phyloP scores from a whole-genome alignment of 306 rosid species.

The Prunus campanulata region DNA sequence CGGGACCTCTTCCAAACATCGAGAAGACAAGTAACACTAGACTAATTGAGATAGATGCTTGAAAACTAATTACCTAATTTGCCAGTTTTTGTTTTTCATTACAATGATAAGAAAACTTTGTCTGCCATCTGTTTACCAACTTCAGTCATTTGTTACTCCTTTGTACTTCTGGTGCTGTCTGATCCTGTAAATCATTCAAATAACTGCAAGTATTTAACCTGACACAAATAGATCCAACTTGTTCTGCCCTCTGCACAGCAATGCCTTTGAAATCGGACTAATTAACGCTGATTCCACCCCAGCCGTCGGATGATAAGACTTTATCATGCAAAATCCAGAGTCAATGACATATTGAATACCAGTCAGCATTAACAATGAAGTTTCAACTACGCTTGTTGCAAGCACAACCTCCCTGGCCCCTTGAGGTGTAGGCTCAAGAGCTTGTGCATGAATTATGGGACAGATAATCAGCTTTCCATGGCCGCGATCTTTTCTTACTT shows the following conservation, averaged over 20 bases:
- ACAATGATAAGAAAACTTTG: background rate
- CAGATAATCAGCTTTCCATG: slow-evolving; percentile 77
- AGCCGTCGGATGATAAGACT: slow-evolving; percentile 71
- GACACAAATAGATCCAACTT: slow-evolving; percentile 58
- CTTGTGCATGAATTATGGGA: slow-evolving; percentile 39
- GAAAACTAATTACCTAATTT: too few relatives aligned
- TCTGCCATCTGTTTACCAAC: slow-evolving; percentile 89
- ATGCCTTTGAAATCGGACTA: slow-evolving; percentile 79
- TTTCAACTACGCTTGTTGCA: slow-evolving; percentile 86
- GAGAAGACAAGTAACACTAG: too few relatives aligned
- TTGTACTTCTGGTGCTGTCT: slow-evolving; percentile 77
- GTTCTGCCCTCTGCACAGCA: slow-evolving; percentile 80
- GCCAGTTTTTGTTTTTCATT: background rate
- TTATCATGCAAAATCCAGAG: slow-evolving; percentile 75
- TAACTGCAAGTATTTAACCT: slow-evolving; percentile 63
- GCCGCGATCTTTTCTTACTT: slow-evolving; percentile 37
- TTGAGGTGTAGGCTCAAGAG: slow-evolving; percentile 85
- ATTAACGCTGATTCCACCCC: slow-evolving; percentile 75
- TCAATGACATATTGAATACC: slow-evolving; percentile 75
- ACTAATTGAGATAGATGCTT: too few relatives aligned
- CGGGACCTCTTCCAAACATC: too few relatives aligned
- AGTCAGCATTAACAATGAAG: slow-evolving; percentile 71
- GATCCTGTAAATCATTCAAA: slow-evolving; percentile 65
- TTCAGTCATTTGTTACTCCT: slow-evolving; percentile 77
- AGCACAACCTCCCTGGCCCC: slow-evolving; percentile 84